Evolutionary conservation across 345 rosid species (phyloP), one percentile per base, ranked within the genome.

Genomic region (Ceriops tagal): DNA sequence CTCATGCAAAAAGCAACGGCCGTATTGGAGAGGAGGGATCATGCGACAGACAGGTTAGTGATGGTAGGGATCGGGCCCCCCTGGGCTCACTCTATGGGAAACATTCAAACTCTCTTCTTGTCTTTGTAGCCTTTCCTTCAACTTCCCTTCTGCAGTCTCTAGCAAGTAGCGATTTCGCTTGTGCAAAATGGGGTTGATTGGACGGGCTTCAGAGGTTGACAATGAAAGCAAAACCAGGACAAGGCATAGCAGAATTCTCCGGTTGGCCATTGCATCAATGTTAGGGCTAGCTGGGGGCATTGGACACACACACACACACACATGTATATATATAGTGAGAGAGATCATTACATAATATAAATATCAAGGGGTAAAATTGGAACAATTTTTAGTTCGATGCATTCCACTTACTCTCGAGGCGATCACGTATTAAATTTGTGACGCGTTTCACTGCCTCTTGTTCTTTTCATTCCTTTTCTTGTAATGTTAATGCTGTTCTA

Each of bases 61-160:
- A 70, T 90, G 96, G 47, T 82, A 83, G 28, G 87, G 90, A 71
- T 87, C 88, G 19, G 89, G 92, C 47, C 96, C 91, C 19, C 92
- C 96, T 19, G 92, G 96, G 69, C 92, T 86, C 0, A 72, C 67
- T 60, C 90, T 58, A 34, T 64, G 66, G 43, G 96, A 68, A 53
- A 80, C 67, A 28, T 39, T 84, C 85, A 53, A 52, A 24, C 13
- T 55, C 53, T 32, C 71, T 6, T 76, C 58, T 32, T 81, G 79
- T 72, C 83, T 82, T 28, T 32, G 21, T 51, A 82, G 66, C 70
- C 84, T 86, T 27, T 75, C 80, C 46, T 77, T 73, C 78, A 85
- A 67, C 58, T 77, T 82, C 71, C 80, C 66, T 67, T 72, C 77
- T 20, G 84, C 83, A 58, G 67, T 80, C 75, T 79, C 82, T 66